Conservation (phyloP, 208 protist genomes). For the Leishmania mexicana region DNA sequence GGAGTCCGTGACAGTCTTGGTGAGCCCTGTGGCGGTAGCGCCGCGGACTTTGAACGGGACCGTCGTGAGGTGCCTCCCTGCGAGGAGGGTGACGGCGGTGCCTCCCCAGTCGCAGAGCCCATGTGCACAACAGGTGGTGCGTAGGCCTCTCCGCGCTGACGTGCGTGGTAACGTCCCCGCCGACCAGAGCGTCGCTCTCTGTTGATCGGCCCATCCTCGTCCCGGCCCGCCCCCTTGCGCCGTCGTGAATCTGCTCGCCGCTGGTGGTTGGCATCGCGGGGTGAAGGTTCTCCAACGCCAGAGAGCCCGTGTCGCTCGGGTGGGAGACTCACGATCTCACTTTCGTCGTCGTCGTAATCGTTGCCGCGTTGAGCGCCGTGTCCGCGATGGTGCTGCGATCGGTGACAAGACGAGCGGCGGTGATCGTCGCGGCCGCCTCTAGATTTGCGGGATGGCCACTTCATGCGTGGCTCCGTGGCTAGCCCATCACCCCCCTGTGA, state of each 20-base stretch:
- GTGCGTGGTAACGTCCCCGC: not conserved
- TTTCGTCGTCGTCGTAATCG: not conserved
- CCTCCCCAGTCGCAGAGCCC: not conserved
- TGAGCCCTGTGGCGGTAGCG: slow-evolving; percentile 8
- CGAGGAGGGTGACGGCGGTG: slow-evolving; percentile 20
- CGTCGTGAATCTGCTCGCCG: slow-evolving; percentile 1
- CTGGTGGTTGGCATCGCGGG: not conserved
- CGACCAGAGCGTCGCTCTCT: not conserved
- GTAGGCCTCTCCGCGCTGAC: slow-evolving; percentile 14
- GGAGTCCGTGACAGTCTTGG: not conserved
- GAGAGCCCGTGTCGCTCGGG: not conserved
- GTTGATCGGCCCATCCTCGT: not conserved
- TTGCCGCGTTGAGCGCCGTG: slow-evolving; percentile 1
- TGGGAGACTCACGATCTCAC: not conserved
- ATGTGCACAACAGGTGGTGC: slow-evolving; percentile 31
- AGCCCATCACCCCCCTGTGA: slow-evolving; percentile 1
- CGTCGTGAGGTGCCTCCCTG: slow-evolving; percentile 7
- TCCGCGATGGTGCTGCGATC: not conserved
- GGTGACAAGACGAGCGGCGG: slow-evolving; percentile 1
- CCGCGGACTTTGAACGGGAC: slow-evolving; percentile 1
- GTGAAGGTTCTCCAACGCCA: not conserved
- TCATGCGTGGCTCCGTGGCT: slow-evolving; percentile 8
- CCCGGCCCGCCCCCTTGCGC: not conserved
- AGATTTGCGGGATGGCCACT: slow-evolving; percentile 3
- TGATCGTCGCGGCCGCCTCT: not conserved